Conservation (phyloP, 345 rosid species). For the Eutrema yunnanense region DNA sequence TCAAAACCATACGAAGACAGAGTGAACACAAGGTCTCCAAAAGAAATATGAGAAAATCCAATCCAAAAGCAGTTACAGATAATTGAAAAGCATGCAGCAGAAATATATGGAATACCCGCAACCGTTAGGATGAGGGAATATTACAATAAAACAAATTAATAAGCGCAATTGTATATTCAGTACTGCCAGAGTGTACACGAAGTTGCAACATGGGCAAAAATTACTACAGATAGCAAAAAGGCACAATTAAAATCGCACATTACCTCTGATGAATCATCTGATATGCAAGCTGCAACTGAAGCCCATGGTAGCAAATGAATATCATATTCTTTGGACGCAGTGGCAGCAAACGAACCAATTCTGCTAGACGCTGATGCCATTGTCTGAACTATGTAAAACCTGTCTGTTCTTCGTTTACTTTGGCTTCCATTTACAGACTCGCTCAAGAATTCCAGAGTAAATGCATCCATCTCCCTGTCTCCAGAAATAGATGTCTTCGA, state of each 20-base stretch:
- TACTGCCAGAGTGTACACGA: conserved; percentile 10
- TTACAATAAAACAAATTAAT: not conserved
- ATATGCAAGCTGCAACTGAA: conserved; percentile 85
- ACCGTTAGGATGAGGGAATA: not conserved
- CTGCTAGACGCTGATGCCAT: conserved; percentile 78
- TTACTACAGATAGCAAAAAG: not conserved
- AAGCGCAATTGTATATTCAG: not conserved
- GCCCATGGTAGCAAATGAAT: conserved; percentile 94
- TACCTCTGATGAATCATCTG: conserved; percentile 61
- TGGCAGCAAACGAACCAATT: conserved; percentile 70
- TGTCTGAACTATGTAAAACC: conserved; percentile 70
- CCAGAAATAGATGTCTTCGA: conserved; percentile 41
- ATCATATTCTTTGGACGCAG: conserved; percentile 88
- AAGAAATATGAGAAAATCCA: not conserved
- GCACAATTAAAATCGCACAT: conserved; percentile 8
- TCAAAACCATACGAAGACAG: conserved; percentile 27
- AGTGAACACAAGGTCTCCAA: conserved; percentile 11
- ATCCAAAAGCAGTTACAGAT: conserved; percentile 10
- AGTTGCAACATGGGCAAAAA: not conserved
- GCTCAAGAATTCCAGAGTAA: conserved; percentile 61
- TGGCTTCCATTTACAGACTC: conserved; percentile 44
- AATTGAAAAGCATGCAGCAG: not conserved
- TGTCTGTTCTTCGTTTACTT: conserved; percentile 49
- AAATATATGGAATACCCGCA: not conserved
- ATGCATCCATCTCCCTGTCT: conserved; percentile 58